Percentiles rank a stretch among this genome's conserved stretches.
phyloP scores from a whole-genome alignment of 441 rosid species.

The Francoa sonchifolia region DNA sequence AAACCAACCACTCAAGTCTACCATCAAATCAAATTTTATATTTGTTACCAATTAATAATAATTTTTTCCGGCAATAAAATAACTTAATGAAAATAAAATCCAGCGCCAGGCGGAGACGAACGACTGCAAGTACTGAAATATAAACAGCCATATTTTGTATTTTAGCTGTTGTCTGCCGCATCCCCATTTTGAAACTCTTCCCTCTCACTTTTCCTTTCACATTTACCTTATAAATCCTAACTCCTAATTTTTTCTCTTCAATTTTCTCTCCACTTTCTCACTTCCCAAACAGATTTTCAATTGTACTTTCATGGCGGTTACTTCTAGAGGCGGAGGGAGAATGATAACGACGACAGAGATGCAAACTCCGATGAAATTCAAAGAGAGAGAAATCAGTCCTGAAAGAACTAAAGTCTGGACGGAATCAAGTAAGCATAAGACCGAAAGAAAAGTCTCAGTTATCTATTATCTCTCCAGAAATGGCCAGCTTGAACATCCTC shows the following conservation, averaged over 20 bases:
- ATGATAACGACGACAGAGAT: conserved; percentile 18
- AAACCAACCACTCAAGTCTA: too few species aligned
- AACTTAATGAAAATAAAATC: too few species aligned
- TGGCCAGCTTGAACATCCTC: conserved; percentile 61
- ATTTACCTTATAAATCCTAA: too few species aligned
- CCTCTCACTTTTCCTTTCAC: conserved; percentile 7
- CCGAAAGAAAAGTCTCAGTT: conserved; percentile 36
- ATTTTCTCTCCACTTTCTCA: background rate
- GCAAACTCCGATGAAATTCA: conserved; percentile 40
- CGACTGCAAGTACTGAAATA: too few species aligned
- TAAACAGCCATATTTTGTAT: conserved; percentile 25
- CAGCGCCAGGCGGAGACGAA: too few species aligned
- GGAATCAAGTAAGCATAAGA: conserved; percentile 25
- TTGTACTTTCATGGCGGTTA: background rate
- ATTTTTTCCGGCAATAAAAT: too few species aligned
- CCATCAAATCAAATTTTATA: too few species aligned
- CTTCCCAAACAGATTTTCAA: background rate
- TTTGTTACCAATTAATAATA: too few species aligned
- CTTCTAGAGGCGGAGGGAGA: background rate
- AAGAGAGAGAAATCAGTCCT: conserved; percentile 41
- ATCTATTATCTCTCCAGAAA: conserved; percentile 49
- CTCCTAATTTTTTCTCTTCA: background rate
- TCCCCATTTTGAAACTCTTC: conserved; percentile 34
- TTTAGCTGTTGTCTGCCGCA: conserved; percentile 64
- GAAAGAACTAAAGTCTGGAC: conserved; percentile 52